Conservation (phyloP, 2,329 filamentous ascomycete species). For the Pochonia chlamydosporia region DNA sequence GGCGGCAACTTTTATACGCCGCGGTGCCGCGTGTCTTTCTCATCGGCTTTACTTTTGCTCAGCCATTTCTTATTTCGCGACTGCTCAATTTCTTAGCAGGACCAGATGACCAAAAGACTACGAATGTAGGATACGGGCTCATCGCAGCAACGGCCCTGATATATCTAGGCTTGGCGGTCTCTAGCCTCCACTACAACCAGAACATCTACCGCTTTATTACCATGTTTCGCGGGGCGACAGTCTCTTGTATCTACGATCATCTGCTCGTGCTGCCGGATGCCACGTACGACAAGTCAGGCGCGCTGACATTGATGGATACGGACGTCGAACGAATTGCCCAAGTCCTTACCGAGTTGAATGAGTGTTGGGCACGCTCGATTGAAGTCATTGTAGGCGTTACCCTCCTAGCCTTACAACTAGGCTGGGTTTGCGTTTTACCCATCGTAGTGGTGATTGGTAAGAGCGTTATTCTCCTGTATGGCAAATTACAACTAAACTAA, state of each 20-base stretch:
- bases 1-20: too few species aligned
- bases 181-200: conserved; percentile 12
- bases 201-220: conserved; percentile 13
- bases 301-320: conserved; percentile 11
- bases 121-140: conserved; percentile 9
- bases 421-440: conserved; percentile 14
- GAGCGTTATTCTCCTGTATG: not conserved
- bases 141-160: conserved; percentile 14
- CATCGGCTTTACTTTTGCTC: conserved; percentile 22
- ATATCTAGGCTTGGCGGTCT: conserved; percentile 15
- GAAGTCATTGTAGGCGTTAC: conserved; percentile 12
- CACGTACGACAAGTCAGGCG: conserved; percentile 10
- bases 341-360: conserved; percentile 11
- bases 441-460: conserved; percentile 13
- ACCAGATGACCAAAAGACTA: not conserved
- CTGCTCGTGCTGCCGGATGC: conserved; percentile 10
- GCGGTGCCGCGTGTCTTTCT: conserved; percentile 19
- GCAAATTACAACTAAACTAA: not conserved
- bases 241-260: conserved; percentile 15
- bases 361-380: conserved; percentile 15
- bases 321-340: conserved; percentile 8
- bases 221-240: conserved; percentile 16
- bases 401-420: conserved; percentile 15
- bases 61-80: conserved; percentile 21
- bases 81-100: not conserved